Evolutionary conservation across 192 early-diverging fungal genomes (phyloP), one percentile per base, ranked within the genome.

Genomic region (Lunasporangiospora selenospora): DNA sequence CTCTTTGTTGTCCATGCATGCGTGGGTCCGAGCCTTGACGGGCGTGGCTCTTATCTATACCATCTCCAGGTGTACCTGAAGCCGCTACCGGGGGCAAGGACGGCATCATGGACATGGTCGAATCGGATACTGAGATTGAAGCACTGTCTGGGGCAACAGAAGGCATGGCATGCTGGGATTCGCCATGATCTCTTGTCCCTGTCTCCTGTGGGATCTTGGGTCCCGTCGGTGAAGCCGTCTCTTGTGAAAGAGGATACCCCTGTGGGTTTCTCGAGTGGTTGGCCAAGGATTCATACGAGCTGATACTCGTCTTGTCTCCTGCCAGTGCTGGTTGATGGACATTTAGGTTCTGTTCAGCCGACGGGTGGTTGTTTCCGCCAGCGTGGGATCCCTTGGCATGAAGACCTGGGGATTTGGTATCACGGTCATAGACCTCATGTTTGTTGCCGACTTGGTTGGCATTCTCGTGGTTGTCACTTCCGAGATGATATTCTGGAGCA

Each of bases 71-170:
- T n/a, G 55, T n/a, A 58, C 48, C 34, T 26, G 69, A 61, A 21
- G 60, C 63, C 0, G 47, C 30, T n/a, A 16, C 32, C 7, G 67
- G 29, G 1, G 67, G 57, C 42, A 60, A 21, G 13, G 65, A 69
- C 3, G 65, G 65, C 57, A 69, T 73, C 61, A 58, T 52, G 6
- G 61, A 62, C 59, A 73, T 63, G 39, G 60, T 58, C n/a, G 69
- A 73, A 9, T 73, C 69, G 1, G 69, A 73, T 19, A 73, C 63
- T 33, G 61, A 33, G 12, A 73, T 58, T 2, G 69, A 63, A 10
- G 61, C 59, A 40, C 58, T 43, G 3, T 73, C 69, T 11, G 46
- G 47, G 0, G 53, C 52, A 32, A 62, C 49, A 2, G 39, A 31
- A 9, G 60, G 54, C 6, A 48, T 51, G 5, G 23, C 36, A 19